Evolutionary conservation across 2,329 filamentous ascomycete species (phyloP).

Genomic region (Sporothrix sp.): DNA sequence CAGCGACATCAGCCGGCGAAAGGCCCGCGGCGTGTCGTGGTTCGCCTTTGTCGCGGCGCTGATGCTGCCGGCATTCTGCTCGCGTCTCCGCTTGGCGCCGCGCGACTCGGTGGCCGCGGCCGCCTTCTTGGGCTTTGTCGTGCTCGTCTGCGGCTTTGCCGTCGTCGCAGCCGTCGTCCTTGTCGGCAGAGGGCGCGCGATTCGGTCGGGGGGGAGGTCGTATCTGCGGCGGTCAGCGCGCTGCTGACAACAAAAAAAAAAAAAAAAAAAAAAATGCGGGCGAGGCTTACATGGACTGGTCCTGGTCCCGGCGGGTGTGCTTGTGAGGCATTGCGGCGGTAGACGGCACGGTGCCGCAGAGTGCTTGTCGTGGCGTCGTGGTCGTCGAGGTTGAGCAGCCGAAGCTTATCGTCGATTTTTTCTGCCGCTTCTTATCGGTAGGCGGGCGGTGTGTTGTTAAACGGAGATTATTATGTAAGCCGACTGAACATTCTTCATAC

Average conservation of each 20-base stretch:
- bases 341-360: too few relatives aligned
- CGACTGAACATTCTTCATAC: too few relatives aligned
- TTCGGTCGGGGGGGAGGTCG: constrained; percentile 39
- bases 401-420: constrained; percentile 6
- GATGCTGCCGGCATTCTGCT: constrained; percentile 21
- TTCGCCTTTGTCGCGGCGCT: constrained; percentile 22
- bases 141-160: constrained; percentile 21
- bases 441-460: neutral
- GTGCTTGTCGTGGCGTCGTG: neutral
- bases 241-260: neutral
- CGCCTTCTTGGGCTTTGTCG: constrained; percentile 16
- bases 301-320: constrained; percentile 58
- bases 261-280: neutral
- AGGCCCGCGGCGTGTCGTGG: constrained; percentile 82
- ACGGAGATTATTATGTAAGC: too few relatives aligned
- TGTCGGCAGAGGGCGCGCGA: constrained; percentile 41
- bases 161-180: constrained; percentile 15
- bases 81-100: constrained; percentile 41
- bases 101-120: neutral
- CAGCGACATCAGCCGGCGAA: constrained; percentile 74
- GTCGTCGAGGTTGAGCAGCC: neutral
- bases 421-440: neutral
- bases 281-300: constrained; percentile 39
- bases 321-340: constrained; percentile 72
- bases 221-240: constrained; percentile 28